A percentile compares a stretch with the other conserved stretches of the same genome.
These are phyloP conservation scores for Cyclotella sp. DNA, from an alignment of 108 stramenopile genomes.

Conservation along the genomic window DNA sequence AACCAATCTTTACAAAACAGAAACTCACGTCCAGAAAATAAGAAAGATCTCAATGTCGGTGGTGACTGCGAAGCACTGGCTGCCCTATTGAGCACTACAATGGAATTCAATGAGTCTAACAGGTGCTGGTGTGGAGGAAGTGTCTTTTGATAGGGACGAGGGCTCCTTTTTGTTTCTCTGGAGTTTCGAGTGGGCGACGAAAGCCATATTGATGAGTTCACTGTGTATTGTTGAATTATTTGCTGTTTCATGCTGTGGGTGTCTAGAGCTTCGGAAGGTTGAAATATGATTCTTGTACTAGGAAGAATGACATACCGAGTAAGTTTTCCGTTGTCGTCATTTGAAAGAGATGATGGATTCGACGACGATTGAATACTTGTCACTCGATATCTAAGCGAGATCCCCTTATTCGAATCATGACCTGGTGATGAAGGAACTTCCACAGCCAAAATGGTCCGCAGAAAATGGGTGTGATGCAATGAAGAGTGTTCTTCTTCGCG, in stretches of 20 bases:
- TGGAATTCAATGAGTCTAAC: slow-evolving; percentile 29
- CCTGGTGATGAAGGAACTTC: slow-evolving; percentile 16
- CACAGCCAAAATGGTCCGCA: slow-evolving; percentile 6
- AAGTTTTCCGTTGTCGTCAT: not conserved
- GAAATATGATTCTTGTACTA: slow-evolving; percentile 50
- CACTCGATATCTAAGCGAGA: slow-evolving; percentile 5
- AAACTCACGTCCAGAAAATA: slow-evolving; percentile 51
- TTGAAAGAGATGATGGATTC: not conserved
- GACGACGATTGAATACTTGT: slow-evolving; percentile 20
- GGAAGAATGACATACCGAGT: slow-evolving; percentile 37
- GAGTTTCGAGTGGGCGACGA: not conserved
- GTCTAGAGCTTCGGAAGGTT: not conserved
- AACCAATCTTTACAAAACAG: not conserved
- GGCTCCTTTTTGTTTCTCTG: not conserved
- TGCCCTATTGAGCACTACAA: slow-evolving; percentile 1
- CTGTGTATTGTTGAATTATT: not conserved
- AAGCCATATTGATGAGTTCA: not conserved
- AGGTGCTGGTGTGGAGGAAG: slow-evolving; percentile 32
- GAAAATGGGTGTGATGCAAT: not conserved
- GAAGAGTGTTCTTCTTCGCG: not conserved
- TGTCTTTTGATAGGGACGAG: not conserved
- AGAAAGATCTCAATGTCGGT: slow-evolving; percentile 53
- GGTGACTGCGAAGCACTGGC: not conserved
- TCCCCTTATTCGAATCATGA: not conserved
- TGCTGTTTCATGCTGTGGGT: not conserved